A percentile compares a stretch with the other conserved stretches of the same genome.
phyloP scores from a whole-genome alignment of 2,329 filamentous ascomycete genomes.

The Aplosporella prunicola region DNA sequence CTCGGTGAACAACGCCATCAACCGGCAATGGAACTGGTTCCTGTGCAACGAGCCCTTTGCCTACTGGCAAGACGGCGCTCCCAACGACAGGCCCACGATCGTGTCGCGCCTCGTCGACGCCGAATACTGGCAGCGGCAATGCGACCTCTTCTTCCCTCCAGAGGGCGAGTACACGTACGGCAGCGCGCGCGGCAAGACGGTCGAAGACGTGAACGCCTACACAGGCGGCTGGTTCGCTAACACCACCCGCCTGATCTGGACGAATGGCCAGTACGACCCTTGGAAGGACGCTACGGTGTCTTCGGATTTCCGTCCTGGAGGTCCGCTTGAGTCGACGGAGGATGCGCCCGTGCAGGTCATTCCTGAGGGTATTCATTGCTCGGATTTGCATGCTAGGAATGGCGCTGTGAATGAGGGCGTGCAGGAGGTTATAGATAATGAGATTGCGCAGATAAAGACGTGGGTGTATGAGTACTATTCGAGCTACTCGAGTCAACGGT shows the following conservation, averaged over 20 bases:
- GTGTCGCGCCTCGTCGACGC: conserved; percentile 43
- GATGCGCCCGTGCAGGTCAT: conserved; percentile 46
- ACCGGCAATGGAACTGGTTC: conserved; percentile 52
- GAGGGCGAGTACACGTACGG: conserved; percentile 42
- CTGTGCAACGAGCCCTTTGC: conserved; percentile 54
- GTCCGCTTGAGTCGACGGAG: conserved; percentile 40
- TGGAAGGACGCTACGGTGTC: conserved; percentile 48
- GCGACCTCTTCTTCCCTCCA: conserved; percentile 46
- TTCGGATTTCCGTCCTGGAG: conserved; percentile 45
- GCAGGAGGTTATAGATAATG: conserved; percentile 40
- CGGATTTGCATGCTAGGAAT: conserved; percentile 42
- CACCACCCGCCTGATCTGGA: conserved; percentile 47
- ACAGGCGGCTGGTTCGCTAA: conserved; percentile 49
- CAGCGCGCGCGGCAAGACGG: conserved; percentile 39
- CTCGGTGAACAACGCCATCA: conserved; percentile 35
- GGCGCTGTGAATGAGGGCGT: conserved; percentile 39
- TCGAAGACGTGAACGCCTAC: conserved; percentile 40
- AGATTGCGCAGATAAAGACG: conserved; percentile 41
- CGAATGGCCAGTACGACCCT: conserved; percentile 51
- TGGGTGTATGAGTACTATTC: conserved; percentile 48
- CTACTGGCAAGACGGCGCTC: conserved; percentile 49
- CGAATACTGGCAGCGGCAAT: conserved; percentile 49
- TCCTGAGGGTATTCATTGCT: conserved; percentile 46
- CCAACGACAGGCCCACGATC: conserved; percentile 35
- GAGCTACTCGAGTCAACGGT: too few species aligned